These are phyloP conservation scores for Ophiocordyceps sinensis DNA, from an alignment of 2,329 filamentous ascomycete genomes.

Conservation along the genomic window DNA sequence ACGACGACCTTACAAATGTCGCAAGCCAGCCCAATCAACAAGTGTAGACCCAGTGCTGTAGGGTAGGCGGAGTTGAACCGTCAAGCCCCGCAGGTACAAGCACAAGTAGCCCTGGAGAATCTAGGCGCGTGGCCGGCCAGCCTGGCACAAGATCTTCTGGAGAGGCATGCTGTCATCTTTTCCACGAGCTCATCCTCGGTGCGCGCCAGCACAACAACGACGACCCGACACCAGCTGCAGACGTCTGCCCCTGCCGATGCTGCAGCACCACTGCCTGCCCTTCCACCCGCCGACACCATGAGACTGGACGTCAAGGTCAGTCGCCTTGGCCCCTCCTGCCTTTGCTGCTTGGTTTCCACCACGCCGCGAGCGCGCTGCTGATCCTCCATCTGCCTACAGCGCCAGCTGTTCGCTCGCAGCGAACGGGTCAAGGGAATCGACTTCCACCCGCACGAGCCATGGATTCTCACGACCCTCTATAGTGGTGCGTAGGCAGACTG, in stretches of 20 bases:
- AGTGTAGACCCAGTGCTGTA: too few species aligned
- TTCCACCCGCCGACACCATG: conserved; percentile 14
- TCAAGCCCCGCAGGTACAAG: neutral
- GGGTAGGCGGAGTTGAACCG: too few species aligned
- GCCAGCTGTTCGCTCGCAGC: conserved; percentile 54
- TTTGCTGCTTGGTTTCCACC: too few species aligned
- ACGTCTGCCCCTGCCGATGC: neutral
- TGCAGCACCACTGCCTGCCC: neutral
- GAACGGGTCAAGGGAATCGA: conserved; percentile 96
- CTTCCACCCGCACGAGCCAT: conserved; percentile 94
- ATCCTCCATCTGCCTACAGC: conserved; percentile 13
- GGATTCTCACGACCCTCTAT: conserved; percentile 92
- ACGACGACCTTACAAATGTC: too few species aligned
- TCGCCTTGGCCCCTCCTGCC: conserved; percentile 1
- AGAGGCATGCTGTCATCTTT: neutral
- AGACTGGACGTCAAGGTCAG: conserved; percentile 28
- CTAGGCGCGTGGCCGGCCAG: conserved; percentile 6
- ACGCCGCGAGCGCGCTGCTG: neutral
- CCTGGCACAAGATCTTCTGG: conserved; percentile 3
- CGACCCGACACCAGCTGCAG: too few species aligned
- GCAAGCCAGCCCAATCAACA: too few species aligned
- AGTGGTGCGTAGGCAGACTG: conserved; percentile 45
- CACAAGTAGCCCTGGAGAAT: conserved; percentile 1
- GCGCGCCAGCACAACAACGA: too few species aligned
- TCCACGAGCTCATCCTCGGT: neutral